Conservation (phyloP, 2,329 filamentous ascomycete genomes). For the Neonectria punicea region DNA sequence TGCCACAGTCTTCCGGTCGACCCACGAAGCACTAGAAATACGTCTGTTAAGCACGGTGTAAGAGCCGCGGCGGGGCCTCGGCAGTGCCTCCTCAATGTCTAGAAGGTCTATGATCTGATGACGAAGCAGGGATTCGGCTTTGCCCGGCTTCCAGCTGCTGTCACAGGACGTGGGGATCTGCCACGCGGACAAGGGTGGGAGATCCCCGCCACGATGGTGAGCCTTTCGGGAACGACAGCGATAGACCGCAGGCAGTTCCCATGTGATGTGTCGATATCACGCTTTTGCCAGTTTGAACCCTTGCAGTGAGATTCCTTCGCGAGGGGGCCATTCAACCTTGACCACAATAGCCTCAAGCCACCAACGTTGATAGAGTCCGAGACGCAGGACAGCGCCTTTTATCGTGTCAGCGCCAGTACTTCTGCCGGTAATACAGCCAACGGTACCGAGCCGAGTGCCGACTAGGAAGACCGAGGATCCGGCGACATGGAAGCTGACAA, state of each 20-base stretch:
- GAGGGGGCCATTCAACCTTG: not conserved
- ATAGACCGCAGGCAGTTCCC: not conserved
- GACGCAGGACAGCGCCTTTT: not conserved
- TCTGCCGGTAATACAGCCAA: not conserved
- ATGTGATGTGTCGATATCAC: constrained; percentile 2
- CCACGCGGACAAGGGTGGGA: constrained; percentile 1
- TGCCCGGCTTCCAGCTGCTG: constrained; percentile 35
- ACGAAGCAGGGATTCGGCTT: constrained; percentile 28
- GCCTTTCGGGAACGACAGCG: constrained; percentile 18
- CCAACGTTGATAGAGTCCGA: not conserved
- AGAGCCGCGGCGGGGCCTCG: constrained; percentile 32
- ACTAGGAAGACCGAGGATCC: constrained; percentile 19
- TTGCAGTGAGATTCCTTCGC: not conserved
- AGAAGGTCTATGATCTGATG: constrained; percentile 37
- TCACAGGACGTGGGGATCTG: constrained; percentile 28
- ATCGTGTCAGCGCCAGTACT: not conserved
- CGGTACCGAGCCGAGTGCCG: constrained; percentile 18
- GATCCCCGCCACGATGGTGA: constrained; percentile 25
- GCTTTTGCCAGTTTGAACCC: not conserved
- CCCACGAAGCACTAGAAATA: constrained; percentile 19
- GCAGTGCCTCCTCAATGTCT: constrained; percentile 19
- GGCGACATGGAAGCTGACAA: not conserved
- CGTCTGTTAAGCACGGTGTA: not conserved
- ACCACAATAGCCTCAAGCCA: not conserved
- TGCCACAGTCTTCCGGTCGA: constrained; percentile 23